These are phyloP conservation scores for Rhizophagus clarus DNA, from an alignment of 192 early-diverging fungal genomes.

Conservation along the genomic window DNA sequence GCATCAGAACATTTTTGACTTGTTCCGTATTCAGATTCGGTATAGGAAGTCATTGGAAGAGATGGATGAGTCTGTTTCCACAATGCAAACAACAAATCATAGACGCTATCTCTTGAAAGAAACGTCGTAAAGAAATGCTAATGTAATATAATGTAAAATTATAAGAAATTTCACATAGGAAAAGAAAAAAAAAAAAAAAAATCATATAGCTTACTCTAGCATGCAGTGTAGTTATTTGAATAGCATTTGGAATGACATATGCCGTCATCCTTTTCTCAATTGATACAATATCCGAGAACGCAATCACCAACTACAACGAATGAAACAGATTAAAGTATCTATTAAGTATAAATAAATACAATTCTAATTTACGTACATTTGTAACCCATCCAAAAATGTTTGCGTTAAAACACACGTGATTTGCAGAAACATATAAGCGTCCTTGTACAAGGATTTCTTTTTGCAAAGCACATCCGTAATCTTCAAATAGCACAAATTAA, in stretches of 20 bases:
- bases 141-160: not conserved
- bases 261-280: not conserved
- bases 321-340: not conserved
- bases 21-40: not conserved
- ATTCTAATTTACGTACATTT: slow-evolving; percentile 48
- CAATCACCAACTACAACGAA: slow-evolving; percentile 61
- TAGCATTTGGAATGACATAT: slow-evolving; percentile 39
- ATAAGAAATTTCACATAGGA: not conserved
- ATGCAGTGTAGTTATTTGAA: slow-evolving; percentile 68
- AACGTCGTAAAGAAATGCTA: slow-evolving; percentile 86
- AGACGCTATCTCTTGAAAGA: slow-evolving; percentile 79
- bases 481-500: slow-evolving; percentile 37
- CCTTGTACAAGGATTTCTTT: slow-evolving; percentile 90
- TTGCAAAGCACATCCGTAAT: slow-evolving; percentile 86
- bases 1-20: not conserved
- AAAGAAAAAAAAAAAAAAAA: not conserved
- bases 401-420: slow-evolving; percentile 81
- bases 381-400: slow-evolving; percentile 93
- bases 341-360: not conserved
- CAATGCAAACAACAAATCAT: slow-evolving; percentile 67
- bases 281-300: slow-evolving; percentile 45
- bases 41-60: slow-evolving; percentile 1
- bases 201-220: slow-evolving; percentile 49
- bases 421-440: slow-evolving; percentile 79
- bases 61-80: slow-evolving; percentile 56